Base-by-base conservation (phyloP, 352 stramenopile genomes). In the Globisporangium paddicum region DNA sequence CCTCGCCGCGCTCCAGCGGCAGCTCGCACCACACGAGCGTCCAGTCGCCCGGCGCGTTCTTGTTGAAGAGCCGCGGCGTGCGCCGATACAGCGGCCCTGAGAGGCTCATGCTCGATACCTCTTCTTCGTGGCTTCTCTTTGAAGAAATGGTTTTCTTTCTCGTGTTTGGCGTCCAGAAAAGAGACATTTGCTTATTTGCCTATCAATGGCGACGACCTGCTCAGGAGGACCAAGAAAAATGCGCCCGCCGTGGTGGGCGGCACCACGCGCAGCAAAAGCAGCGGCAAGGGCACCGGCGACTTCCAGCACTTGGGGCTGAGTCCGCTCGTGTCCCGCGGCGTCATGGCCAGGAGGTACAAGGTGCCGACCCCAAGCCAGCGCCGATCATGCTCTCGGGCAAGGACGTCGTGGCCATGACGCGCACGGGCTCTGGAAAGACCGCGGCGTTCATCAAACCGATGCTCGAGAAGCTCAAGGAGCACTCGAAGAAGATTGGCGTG, bases 341-440 rank as follows among this genome's bases (percentile, higher is more conserved):
- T n/a, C n/a, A n/a, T n/a, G n/a, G n/a, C n/a, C n/a, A n/a, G n/a
- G n/a, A n/a, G n/a, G n/a, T n/a, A n/a, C n/a, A n/a, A n/a, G n/a
- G n/a, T n/a, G n/a, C n/a, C n/a, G n/a, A n/a, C n/a, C n/a, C n/a
- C n/a, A n/a, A n/a, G n/a, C n/a, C n/a, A n/a, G n/a, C n/a, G 49
- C 97, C 97, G 19, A 86, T 99, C 26, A 81, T 98, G 25, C 79
- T 99, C 6, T 96, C 91, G 5, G 97, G 97, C 42, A 91, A 95
- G 32, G 97, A 99, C 80, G 90, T 98, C 19, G 95, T 99, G 11
- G 96, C 97, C 47, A 99, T 99, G 97, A 97, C 98, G 34, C 83
- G 97, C 26, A 99, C 98, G 3, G 82, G 98, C 14, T 98, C 88
- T 19, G 98, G 98, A 38, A 99, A 99, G 71, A 99, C 98, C 1